Evolutionary conservation across 495 filamentous ascomycete species (phyloP).

Genomic region (Aspergillus cavernicola): DNA sequence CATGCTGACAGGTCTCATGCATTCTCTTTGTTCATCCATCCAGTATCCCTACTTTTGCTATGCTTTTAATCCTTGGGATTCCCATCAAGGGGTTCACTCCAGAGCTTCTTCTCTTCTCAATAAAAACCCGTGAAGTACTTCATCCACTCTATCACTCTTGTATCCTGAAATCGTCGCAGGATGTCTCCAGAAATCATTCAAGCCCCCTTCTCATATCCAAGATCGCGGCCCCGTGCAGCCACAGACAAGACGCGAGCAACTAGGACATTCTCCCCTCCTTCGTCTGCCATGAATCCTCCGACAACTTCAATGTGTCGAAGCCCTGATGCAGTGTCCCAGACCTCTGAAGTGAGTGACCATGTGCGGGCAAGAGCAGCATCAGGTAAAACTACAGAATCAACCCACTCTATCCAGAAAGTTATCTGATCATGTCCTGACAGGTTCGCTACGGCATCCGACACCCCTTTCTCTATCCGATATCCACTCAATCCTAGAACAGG

Average conservation of each 20-base stretch:
- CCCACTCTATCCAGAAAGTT: background rate
- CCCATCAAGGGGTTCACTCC: slow-evolving; percentile 3
- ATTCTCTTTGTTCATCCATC: slow-evolving; percentile 1
- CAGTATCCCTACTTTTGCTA: background rate
- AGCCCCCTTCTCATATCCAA: slow-evolving; percentile 50
- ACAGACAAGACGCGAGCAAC: slow-evolving; percentile 49
- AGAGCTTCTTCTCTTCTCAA: slow-evolving; percentile 3
- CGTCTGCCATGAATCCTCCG: slow-evolving; percentile 47
- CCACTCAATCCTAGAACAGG: slow-evolving; percentile 82
- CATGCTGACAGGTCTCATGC: slow-evolving; percentile 1
- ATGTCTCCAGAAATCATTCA: slow-evolving; percentile 65
- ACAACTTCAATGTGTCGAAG: slow-evolving; percentile 32
- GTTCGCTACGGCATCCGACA: slow-evolving; percentile 72
- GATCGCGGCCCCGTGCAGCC: slow-evolving; percentile 43
- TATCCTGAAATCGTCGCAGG: background rate
- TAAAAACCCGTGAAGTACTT: background rate
- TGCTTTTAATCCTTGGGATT: background rate
- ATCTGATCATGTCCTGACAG: slow-evolving; percentile 24
- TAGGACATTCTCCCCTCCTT: slow-evolving; percentile 38
- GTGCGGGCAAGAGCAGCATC: slow-evolving; percentile 57
- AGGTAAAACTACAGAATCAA: slow-evolving; percentile 29
- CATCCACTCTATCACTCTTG: background rate
- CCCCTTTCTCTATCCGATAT: slow-evolving; percentile 84
- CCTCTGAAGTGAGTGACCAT: slow-evolving; percentile 43
- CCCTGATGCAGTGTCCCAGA: slow-evolving; percentile 26